These are phyloP conservation scores for Oryza australiensis DNA, from an alignment of 176 grass and related monocot genomes.

Conservation along the genomic window DNA sequence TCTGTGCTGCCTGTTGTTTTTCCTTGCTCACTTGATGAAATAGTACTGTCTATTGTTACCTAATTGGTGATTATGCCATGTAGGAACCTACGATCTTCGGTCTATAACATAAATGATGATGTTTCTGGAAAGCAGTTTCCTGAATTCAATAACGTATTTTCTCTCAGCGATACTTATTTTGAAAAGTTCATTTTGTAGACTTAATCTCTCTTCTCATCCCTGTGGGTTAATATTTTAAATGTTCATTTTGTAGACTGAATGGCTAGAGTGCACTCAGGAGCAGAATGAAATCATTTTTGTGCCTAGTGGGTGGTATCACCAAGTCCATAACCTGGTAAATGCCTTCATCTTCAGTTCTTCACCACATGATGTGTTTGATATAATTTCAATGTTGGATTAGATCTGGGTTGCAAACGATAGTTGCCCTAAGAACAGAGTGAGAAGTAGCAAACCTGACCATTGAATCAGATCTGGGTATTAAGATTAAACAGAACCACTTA, in stretches of 20 bases:
- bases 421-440: background rate
- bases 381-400: background rate
- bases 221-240: background rate
- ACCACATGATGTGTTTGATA: constrained; percentile 14
- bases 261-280: constrained; percentile 83
- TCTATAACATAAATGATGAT: constrained; percentile 76
- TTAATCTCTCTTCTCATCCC: constrained; percentile 14
- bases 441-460: background rate
- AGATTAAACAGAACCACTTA: background rate
- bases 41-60: constrained; percentile 16
- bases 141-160: constrained; percentile 64
- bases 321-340: constrained; percentile 94
- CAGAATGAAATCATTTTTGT: constrained; percentile 96
- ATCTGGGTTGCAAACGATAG: constrained; percentile 11
- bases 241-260: constrained; percentile 65
- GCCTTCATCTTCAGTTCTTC: constrained; percentile 9
- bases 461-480: constrained; percentile 18
- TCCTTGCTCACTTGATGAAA: background rate
- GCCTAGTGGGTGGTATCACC: constrained; percentile 97
- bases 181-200: constrained; percentile 48
- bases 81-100: constrained; percentile 63
- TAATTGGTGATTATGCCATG: constrained; percentile 23
- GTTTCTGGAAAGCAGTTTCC: constrained; percentile 77
- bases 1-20: background rate
- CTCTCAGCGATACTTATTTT: background rate